These are phyloP conservation scores for Fraxinus floribunda DNA, from an alignment of 305 asterid species.

Conservation along the genomic window DNA sequence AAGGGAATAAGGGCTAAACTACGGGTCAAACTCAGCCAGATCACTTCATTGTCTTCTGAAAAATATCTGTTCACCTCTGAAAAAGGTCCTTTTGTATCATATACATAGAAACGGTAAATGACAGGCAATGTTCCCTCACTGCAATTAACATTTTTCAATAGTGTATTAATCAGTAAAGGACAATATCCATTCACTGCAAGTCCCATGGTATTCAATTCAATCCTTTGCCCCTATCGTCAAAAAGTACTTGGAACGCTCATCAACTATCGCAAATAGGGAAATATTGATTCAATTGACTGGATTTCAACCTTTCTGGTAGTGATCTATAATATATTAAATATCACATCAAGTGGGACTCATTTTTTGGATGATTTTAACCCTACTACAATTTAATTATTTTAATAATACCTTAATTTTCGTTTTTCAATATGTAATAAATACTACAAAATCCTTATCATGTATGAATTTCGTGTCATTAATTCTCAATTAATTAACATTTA, in stretches of 20 bases:
- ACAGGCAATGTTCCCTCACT: background rate
- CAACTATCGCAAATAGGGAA: background rate
- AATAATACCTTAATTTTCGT: no score
- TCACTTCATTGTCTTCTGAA: background rate
- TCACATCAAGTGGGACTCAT: no score
- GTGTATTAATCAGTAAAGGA: background rate
- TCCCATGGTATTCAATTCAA: background rate
- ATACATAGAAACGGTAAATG: background rate
- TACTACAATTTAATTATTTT: no score
- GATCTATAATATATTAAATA: background rate
- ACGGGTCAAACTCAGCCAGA: background rate
- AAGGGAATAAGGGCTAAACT: background rate
- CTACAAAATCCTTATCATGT: no score
- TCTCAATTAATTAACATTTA: no score
- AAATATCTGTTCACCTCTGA: background rate
- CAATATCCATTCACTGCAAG: background rate
- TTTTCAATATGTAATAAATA: no score
- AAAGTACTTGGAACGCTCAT: background rate
- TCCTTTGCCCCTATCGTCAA: background rate
- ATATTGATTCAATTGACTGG: background rate
- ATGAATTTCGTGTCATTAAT: no score
- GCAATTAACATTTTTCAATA: background rate
- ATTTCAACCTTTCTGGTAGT: background rate
- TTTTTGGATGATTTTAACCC: no score
- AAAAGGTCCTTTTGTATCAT: background rate